phyloP scores from a whole-genome alignment of 2,329 filamentous ascomycete genomes.

The Gnomoniopsis smithogilvyi region DNA sequence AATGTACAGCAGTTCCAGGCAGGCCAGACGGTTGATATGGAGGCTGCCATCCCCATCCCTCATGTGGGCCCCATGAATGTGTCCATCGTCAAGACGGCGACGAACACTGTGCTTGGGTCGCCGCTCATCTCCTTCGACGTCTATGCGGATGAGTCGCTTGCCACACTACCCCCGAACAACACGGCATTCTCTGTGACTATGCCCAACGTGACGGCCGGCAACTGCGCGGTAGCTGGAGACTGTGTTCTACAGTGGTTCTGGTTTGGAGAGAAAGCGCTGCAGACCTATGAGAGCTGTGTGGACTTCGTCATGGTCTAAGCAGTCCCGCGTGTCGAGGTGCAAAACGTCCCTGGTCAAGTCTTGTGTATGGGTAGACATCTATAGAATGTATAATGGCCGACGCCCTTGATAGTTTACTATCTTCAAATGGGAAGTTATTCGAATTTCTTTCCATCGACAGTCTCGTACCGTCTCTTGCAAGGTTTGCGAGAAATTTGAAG shows the following conservation, averaged over 20 bases:
- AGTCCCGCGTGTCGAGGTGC: neutral
- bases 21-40: constrained; percentile 41
- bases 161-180: constrained; percentile 38
- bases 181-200: constrained; percentile 40
- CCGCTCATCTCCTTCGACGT: constrained; percentile 52
- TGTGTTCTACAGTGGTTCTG: constrained; percentile 46
- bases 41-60: constrained; percentile 38
- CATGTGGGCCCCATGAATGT: constrained; percentile 51
- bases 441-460: too few relatives aligned
- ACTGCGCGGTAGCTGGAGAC: constrained; percentile 28
- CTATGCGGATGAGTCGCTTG: constrained; percentile 47
- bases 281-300: constrained; percentile 38
- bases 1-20: constrained; percentile 39
- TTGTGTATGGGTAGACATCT: too few relatives aligned
- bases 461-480: too few relatives aligned
- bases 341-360: too few relatives aligned
- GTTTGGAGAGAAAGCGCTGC: constrained; percentile 32
- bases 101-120: constrained; percentile 48
- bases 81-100: constrained; percentile 51
- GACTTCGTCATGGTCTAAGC: constrained; percentile 29
- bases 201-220: constrained; percentile 25
- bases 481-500: too few relatives aligned
- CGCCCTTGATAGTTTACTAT: too few relatives aligned
- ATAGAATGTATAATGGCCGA: too few relatives aligned
- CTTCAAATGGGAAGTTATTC: too few relatives aligned